Base-by-base conservation (phyloP, 2,329 filamentous ascomycete genomes). In the Colletotrichum sp. region DNA sequence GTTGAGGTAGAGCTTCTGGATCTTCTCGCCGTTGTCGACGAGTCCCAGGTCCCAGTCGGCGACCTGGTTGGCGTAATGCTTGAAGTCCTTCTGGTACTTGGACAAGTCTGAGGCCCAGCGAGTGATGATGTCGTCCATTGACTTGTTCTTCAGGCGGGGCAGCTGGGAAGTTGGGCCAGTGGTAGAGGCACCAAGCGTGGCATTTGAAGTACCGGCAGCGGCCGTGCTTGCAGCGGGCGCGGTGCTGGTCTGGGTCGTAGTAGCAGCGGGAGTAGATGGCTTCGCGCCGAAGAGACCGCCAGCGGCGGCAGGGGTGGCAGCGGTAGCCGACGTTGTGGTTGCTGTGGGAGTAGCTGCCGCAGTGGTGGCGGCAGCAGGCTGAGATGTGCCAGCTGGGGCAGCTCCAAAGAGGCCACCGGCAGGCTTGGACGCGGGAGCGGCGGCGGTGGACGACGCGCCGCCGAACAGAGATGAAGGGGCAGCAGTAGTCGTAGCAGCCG, bases 71-170 rank as follows among this genome's bases (percentile, higher is more conserved):
- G 98, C 96, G 84, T 99, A 96, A 39, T 94, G 91, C 83, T 98
- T 96, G 87, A 99, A 99, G 75, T 98, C 95, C 84, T 98, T 98
- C 82, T 99, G 96, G 82, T 99, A 98, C 82, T 98, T 98, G 69
- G 96, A 94, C 66, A 99, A 89, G 82, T 99, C 97, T 0, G 96
- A 95, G 3, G 97, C 97, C 97, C 97, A 99, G 36, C 96, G 93
- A 6, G 95, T 98, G 79, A 99, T 96, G 78, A 99, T 98, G 84
- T 99, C 97, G 82, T 99, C 97, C 95, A 99, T 98, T 1, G 96
- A 98, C 87, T 98, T 99, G 86, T 98, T 98, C 89, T 98, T 98
- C 49, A 99, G 89, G 32, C 97, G 94, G 6, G 96, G 97, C 81
- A 98, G 92, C 73, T 96, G 93, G 19, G 97, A 96, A 4, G 93